Conservation (phyloP, 352 stramenopile species). For the Thalassiosira mediterranea region DNA sequence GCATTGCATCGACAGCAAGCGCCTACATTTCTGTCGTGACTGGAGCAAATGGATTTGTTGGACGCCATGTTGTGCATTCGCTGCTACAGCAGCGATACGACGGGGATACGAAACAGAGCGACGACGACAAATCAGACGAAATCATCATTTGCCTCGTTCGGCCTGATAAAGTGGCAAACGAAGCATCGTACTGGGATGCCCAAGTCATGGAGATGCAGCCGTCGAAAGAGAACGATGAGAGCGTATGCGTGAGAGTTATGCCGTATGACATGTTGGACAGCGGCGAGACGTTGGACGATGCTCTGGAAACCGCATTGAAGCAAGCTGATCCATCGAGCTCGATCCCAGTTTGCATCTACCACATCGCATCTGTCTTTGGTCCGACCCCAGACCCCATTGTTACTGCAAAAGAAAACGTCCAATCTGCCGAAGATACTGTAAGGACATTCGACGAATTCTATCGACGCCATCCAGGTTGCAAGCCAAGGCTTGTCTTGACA, state of each 20-base stretch:
- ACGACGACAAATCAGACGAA: no score
- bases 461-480: slow-evolving; percentile 23
- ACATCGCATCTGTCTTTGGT: slow-evolving; percentile 79
- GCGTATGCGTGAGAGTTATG: slow-evolving; percentile 44
- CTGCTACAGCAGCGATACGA: slow-evolving; percentile 39
- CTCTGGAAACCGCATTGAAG: slow-evolving; percentile 40
- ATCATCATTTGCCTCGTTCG: slow-evolving; percentile 77
- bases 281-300: slow-evolving; percentile 57
- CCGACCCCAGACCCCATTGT: slow-evolving; percentile 73
- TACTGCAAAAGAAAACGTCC: slow-evolving; percentile 78
- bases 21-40: slow-evolving; percentile 80
- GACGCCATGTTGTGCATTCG: slow-evolving; percentile 62
- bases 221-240: no score
- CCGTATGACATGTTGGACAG: slow-evolving; percentile 82
- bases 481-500: slow-evolving; percentile 70
- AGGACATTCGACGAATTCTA: slow-evolving; percentile 43
- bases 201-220: slow-evolving; percentile 29
- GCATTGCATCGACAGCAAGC: no score
- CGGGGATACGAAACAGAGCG: no score
- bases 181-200: slow-evolving; percentile 70
- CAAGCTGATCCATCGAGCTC: not conserved
- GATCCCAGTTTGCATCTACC: slow-evolving; percentile 68
- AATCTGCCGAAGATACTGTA: slow-evolving; percentile 76
- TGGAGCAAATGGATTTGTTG: slow-evolving; percentile 77
- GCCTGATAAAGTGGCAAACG: slow-evolving; percentile 40